Evolutionary conservation across 805 yeast genomes (phyloP).

Genomic region (Candida wancherniae): DNA sequence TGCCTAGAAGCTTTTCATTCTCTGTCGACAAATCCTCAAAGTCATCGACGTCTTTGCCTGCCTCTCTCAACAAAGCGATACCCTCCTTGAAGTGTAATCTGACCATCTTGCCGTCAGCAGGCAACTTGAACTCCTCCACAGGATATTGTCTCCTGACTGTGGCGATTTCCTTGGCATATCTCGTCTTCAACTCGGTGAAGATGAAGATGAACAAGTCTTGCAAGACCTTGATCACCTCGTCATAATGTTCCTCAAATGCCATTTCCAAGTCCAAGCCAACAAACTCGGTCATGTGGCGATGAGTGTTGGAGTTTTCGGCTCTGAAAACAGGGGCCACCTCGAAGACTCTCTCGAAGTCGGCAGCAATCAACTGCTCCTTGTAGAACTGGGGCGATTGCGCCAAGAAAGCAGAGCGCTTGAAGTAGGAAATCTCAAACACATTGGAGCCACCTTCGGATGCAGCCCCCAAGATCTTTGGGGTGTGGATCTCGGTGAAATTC

Average conservation of each 20-base stretch:
- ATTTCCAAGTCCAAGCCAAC: slow-evolving; percentile 96
- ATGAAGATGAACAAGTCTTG: slow-evolving; percentile 81
- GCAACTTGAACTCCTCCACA: slow-evolving; percentile 94
- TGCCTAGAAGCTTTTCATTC: slow-evolving; percentile 90
- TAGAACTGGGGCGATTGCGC: slow-evolving; percentile 98
- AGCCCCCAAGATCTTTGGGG: slow-evolving; percentile 93
- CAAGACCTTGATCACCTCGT: slow-evolving; percentile 68
- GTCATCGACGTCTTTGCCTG: slow-evolving; percentile 82
- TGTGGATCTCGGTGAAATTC: slow-evolving; percentile 86
- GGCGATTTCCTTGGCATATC: slow-evolving; percentile 82
- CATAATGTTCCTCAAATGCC: slow-evolving; percentile 97
- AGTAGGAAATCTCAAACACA: slow-evolving; percentile 89
- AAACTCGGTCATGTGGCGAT: slow-evolving; percentile 98
- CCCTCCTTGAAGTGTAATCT: slow-evolving; percentile 88
- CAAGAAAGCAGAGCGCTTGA: slow-evolving; percentile 86
- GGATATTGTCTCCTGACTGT: slow-evolving; percentile 92
- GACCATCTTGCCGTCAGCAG: slow-evolving; percentile 91
- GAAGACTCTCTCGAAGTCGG: slow-evolving; percentile 93
- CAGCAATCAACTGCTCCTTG: slow-evolving; percentile 97
- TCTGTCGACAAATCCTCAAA: slow-evolving; percentile 90
- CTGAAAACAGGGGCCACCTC: slow-evolving; percentile 98
- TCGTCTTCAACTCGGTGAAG: slow-evolving; percentile 72
- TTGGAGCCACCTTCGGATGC: slow-evolving; percentile 98
- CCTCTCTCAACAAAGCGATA: slow-evolving; percentile 75
- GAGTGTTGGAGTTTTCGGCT: slow-evolving; percentile 98